These are phyloP conservation scores for Cicer chorassanicum DNA, from an alignment of 306 rosid species.

Conservation along the genomic window DNA sequence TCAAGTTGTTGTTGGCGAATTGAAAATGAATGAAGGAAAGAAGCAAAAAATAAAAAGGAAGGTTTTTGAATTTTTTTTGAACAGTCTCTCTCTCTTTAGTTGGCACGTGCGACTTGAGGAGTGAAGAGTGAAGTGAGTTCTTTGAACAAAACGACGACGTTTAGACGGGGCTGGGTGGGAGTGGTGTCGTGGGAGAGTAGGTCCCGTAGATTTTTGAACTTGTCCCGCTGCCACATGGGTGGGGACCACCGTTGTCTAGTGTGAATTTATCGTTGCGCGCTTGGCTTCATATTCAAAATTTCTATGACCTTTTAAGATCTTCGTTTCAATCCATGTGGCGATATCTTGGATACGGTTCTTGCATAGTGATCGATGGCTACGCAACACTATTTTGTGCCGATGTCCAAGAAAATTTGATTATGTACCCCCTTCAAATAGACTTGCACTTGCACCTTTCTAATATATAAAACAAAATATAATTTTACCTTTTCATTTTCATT, in stretches of 20 bases:
- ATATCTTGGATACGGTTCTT: background rate
- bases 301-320: background rate
- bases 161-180: background rate
- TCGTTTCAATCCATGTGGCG: conserved; percentile 50
- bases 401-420: background rate
- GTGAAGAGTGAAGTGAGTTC: background rate
- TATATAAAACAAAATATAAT: too few species aligned
- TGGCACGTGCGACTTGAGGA: conserved; percentile 43
- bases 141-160: conserved; percentile 55
- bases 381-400: conserved; percentile 34
- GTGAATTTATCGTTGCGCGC: conserved; percentile 72
- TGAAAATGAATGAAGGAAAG: conserved; percentile 18
- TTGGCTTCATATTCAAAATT: conserved; percentile 76
- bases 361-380: background rate
- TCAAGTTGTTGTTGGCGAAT: background rate
- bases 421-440: too few species aligned
- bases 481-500: too few species aligned
- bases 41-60: background rate
- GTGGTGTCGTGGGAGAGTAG: conserved; percentile 11
- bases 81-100: background rate
- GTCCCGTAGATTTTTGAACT: conserved; percentile 52
- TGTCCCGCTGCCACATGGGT: conserved; percentile 71
- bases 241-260: conserved; percentile 54
- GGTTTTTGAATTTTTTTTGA: conserved; percentile 55
- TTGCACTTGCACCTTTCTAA: too few species aligned